Base-by-base conservation (phyloP, 2,329 filamentous ascomycete species). In the Fusarium xyrophilum region DNA sequence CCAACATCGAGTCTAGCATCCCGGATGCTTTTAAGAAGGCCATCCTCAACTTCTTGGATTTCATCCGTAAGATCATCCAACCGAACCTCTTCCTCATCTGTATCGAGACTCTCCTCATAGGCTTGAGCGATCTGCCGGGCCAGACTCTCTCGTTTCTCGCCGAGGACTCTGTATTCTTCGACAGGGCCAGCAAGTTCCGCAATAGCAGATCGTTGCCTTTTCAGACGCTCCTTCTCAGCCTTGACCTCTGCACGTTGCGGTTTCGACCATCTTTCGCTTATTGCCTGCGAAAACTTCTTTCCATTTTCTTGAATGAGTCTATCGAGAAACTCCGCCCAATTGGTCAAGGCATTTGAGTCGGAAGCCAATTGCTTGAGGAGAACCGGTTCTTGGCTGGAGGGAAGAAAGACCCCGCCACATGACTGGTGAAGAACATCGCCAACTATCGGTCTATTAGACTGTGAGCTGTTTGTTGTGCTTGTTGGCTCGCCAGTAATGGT, bases 51-150 rank as follows among this genome's bases (percentile, higher is more conserved):
- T 38, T 76, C 72, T 59, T 82, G 79, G 17, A 87, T 76, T 54
- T 80, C 73, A 50, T 79, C 79, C 14, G 81, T 80, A 38, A 88
- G 72, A 36, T 82, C 78, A 60, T 87, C 84, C 12, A 88, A 76
- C 40, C 78, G 80, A 35, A 75, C 72, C 69, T 88, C 85, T 25
- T 86, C 83, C 13, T 83, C 82, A 5, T 84, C 81, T 2, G 83
- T 87, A 48, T 87, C 82, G 17, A 83, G 73, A 27, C 82, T 82
- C 13, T 85, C 80, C 17, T 80, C 81, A 63, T 87, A 88, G 1
- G 83, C 83, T 59, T 84, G 78, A 6, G 80, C 79, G 50, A 88
- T 82, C 52, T 80, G 78, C 47, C 81, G 75, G 1, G 84, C 78
- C 25, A 88, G 74, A 9, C 77, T 73, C 60, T 87, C 82, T 44